Base-by-base conservation (phyloP, 2,329 filamentous ascomycete genomes). In the Phoma sp. region DNA sequence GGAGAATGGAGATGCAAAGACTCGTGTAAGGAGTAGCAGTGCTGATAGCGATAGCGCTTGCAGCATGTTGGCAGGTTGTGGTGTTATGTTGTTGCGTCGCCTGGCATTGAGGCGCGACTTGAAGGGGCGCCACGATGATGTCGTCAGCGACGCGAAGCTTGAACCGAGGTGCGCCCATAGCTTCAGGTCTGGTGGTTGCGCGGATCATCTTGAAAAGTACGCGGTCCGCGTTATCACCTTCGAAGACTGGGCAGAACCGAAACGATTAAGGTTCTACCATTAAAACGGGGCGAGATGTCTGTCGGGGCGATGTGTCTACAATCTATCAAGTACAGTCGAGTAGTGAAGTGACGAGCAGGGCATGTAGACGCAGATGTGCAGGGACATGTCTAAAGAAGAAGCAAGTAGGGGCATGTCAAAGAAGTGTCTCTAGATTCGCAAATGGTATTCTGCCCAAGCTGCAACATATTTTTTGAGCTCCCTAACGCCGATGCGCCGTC, bases 401-500 rank as follows among this genome's bases (percentile, higher is more conserved):
- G 21, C 36, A 38, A 35, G 36, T 38, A 38, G 19, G 17, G 9
- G 6, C n/a, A 46, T 51, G 46, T n/a, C 43, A 27, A 37, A 29
- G 35, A 51, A 38, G 25, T 37, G 31, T 50, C 40, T 51, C 27
- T 36, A 29, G 44, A 57, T 49, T 57, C 54, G 44, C 40, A 57
- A 49, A 53, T 60, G 61, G 58, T 66, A 61, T 63, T 60, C 38
- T 58, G 50, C 51, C 56, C 51, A 53, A 39, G 31, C 31, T 51
- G 43, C 44, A 60, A 58, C 32, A 52, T n/a, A 48, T 64, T 38
- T 65, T 65, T 65, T 60, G 54, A 57, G 61, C 60, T 33, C 60
- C 59, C 31, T 32, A 64, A 64, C 61, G 61, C 61, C 61, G 51
- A 60, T 61, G 53, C 60, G 60, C 61, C 61, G 51, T 62, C 49